phyloP scores from a whole-genome alignment of 176 grass and related monocot genomes.

The Eragrostis nindensis region DNA sequence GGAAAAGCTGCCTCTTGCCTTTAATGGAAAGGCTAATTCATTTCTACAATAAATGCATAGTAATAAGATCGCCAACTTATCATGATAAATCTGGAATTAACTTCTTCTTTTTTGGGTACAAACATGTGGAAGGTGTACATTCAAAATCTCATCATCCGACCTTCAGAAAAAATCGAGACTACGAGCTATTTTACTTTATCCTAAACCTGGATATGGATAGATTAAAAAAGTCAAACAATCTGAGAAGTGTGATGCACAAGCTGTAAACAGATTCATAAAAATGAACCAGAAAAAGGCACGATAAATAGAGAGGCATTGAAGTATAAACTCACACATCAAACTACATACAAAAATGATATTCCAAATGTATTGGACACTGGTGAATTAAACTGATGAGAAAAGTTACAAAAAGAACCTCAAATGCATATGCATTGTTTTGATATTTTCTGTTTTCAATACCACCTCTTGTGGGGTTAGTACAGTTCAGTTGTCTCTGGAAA shows the following conservation, averaged over 20 bases:
- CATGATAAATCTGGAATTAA: background rate
- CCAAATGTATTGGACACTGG: background rate
- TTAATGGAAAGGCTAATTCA: background rate
- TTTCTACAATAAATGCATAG: background rate
- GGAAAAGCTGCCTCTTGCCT: background rate
- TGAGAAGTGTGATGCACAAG: conserved; percentile 14
- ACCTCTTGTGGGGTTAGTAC: conserved; percentile 3
- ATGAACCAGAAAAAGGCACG: background rate
- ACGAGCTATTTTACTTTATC: background rate
- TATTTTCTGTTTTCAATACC: background rate
- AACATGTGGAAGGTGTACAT: background rate
- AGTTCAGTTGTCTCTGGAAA: conserved; percentile 28
- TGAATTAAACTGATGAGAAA: background rate
- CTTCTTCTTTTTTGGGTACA: background rate
- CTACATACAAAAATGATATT: conserved; percentile 39
- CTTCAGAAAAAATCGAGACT: background rate
- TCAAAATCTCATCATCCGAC: background rate
- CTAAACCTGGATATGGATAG: conserved; percentile 25
- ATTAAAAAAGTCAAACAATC: background rate
- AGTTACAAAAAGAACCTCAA: conserved; percentile 21
- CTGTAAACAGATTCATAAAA: conserved; percentile 34
- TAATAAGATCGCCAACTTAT: background rate
- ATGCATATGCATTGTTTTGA: conserved; percentile 22
- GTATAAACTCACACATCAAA: conserved; percentile 14
- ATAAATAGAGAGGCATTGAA: background rate